These are phyloP conservation scores for Aspergillus brasiliensis DNA, from an alignment of 2,329 filamentous ascomycete genomes.

Conservation along the genomic window DNA sequence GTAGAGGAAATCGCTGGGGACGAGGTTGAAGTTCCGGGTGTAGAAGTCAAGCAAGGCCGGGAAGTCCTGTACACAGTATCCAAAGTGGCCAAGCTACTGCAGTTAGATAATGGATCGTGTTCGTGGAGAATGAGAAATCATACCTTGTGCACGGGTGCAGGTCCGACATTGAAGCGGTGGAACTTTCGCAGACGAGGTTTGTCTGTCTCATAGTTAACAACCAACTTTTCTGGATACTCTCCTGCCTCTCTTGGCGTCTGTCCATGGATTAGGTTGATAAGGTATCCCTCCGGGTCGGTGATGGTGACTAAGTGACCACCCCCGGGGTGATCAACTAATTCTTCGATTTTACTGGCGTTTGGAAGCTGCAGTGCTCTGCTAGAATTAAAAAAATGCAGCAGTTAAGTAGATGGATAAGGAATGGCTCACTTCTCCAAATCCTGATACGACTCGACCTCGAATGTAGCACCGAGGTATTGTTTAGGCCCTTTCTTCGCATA, in stretches of 20 bases:
- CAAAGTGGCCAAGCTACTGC: slow-evolving; percentile 32
- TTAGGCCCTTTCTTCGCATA: slow-evolving; percentile 24
- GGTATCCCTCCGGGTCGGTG: slow-evolving; percentile 45
- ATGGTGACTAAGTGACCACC: slow-evolving; percentile 43
- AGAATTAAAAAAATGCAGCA: not conserved
- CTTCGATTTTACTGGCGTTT: slow-evolving; percentile 32
- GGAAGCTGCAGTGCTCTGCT: slow-evolving; percentile 26
- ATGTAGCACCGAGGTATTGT: slow-evolving; percentile 43
- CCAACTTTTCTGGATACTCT: slow-evolving; percentile 23
- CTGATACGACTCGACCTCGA: slow-evolving; percentile 44
- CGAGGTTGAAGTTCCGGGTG: slow-evolving; percentile 34
- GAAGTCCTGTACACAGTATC: slow-evolving; percentile 30
- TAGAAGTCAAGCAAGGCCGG: slow-evolving; percentile 30
- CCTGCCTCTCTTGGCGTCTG: slow-evolving; percentile 28
- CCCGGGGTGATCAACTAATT: slow-evolving; percentile 42
- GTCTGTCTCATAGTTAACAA: slow-evolving; percentile 29
- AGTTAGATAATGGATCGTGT: not conserved
- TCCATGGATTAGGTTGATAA: slow-evolving; percentile 45
- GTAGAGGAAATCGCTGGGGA: slow-evolving; percentile 35
- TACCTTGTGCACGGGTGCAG: slow-evolving; percentile 37
- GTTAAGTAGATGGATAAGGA: too few species aligned
- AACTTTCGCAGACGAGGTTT: slow-evolving; percentile 33
- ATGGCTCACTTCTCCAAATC: slow-evolving; percentile 45
- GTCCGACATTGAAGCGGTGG: slow-evolving; percentile 33
- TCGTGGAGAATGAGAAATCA: not conserved